phyloP scores from a whole-genome alignment of 495 filamentous ascomycete species.

The Apodospora peruviana region DNA sequence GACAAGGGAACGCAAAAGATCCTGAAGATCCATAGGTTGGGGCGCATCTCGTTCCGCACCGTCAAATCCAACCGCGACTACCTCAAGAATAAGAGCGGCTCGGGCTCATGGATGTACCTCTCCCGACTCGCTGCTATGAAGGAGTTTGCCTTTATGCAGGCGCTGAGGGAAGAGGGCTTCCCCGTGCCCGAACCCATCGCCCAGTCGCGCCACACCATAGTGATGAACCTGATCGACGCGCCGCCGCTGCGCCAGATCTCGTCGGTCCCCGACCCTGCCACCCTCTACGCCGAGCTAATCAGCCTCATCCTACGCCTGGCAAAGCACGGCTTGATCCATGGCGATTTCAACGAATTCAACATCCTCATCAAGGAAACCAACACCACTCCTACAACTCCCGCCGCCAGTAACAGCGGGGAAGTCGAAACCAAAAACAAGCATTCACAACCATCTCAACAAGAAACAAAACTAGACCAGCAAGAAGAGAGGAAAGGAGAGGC shows the following conservation, averaged over 20 bases:
- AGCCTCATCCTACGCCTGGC: constrained; percentile 79
- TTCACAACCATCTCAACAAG: background rate
- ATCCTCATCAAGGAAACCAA: constrained; percentile 78
- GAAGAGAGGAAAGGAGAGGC: no score
- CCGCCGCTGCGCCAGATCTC: constrained; percentile 84
- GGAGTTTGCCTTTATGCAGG: constrained; percentile 89
- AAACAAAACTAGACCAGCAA: constrained; percentile 15
- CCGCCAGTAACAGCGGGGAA: background rate
- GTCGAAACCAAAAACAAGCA: background rate
- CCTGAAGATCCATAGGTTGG: constrained; percentile 87
- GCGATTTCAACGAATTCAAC: constrained; percentile 99
- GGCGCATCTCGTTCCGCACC: constrained; percentile 92
- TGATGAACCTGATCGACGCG: constrained; percentile 88
- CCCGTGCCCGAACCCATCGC: constrained; percentile 80
- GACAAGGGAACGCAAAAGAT: constrained; percentile 59
- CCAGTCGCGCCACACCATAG: constrained; percentile 87
- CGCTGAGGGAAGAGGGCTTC: constrained; percentile 74
- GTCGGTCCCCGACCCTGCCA: constrained; percentile 68
- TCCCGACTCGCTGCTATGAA: constrained; percentile 84
- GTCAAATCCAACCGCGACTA: constrained; percentile 97
- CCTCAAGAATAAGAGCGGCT: constrained; percentile 70
- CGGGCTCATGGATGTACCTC: constrained; percentile 93
- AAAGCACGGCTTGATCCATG: constrained; percentile 87
- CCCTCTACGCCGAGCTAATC: constrained; percentile 83
- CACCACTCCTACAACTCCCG: constrained; percentile 3